phyloP scores from a whole-genome alignment of 805 yeast genomes.

The Saccharomycopsis capsularis region DNA sequence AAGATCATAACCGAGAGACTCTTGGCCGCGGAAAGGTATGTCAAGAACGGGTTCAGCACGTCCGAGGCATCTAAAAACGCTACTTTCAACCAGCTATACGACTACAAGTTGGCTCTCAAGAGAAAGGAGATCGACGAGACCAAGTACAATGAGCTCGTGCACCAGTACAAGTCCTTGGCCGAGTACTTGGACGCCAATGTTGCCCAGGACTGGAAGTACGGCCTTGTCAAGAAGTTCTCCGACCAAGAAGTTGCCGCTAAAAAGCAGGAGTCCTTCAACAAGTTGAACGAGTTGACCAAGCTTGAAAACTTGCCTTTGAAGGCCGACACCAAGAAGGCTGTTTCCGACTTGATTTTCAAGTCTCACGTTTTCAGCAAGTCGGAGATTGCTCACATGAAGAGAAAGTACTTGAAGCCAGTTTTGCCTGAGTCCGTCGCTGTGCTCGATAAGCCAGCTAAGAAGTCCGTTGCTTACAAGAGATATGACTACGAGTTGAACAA shows the following conservation, averaged over 20 bases:
- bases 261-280: slow-evolving; percentile 22
- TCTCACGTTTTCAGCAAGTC: slow-evolving; percentile 29
- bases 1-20: slow-evolving; percentile 46
- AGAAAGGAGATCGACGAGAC: slow-evolving; percentile 32
- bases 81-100: slow-evolving; percentile 43
- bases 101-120: slow-evolving; percentile 35
- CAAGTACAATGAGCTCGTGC: slow-evolving; percentile 24
- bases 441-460: slow-evolving; percentile 29
- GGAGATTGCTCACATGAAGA: slow-evolving; percentile 35
- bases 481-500: slow-evolving; percentile 53
- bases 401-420: slow-evolving; percentile 48
- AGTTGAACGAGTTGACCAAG: slow-evolving; percentile 33
- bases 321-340: slow-evolving; percentile 32
- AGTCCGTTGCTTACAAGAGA: slow-evolving; percentile 41
- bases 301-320: slow-evolving; percentile 31
- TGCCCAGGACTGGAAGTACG: slow-evolving; percentile 36
- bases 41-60: slow-evolving; percentile 51
- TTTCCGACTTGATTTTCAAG: slow-evolving; percentile 32
- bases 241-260: slow-evolving; percentile 26
- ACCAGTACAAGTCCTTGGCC: slow-evolving; percentile 34
- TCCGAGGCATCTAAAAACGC: slow-evolving; percentile 55
- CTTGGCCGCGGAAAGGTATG: slow-evolving; percentile 42
- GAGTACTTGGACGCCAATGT: slow-evolving; percentile 34
- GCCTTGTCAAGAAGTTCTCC: slow-evolving; percentile 33
- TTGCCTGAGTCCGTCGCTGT: slow-evolving; percentile 44